Conservation (phyloP, 2,329 filamentous ascomycete species). For the Trichoderma lentiforme region DNA sequence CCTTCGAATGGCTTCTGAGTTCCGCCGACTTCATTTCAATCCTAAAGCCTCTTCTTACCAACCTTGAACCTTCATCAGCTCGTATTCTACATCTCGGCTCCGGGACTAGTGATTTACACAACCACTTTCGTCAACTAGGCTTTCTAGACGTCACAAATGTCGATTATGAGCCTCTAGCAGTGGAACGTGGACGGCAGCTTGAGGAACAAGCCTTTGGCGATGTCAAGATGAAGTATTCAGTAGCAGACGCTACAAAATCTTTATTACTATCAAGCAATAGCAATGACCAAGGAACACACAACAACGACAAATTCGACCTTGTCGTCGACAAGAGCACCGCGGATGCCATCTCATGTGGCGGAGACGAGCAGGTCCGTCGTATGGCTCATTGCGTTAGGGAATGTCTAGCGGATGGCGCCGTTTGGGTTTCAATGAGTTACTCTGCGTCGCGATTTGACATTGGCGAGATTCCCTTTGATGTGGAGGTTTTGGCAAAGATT, state of each 20-base stretch:
- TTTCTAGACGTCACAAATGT: slow-evolving; percentile 46
- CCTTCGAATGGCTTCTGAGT: slow-evolving; percentile 48
- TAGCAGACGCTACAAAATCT: slow-evolving; percentile 45
- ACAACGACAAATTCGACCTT: slow-evolving; percentile 35
- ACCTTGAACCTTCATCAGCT: slow-evolving; percentile 26
- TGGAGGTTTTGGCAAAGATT: slow-evolving; percentile 41
- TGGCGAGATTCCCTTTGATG: slow-evolving; percentile 38
- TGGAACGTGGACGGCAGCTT: slow-evolving; percentile 40
- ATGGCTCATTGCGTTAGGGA: slow-evolving; percentile 39
- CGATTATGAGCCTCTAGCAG: slow-evolving; percentile 49
- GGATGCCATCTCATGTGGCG: slow-evolving; percentile 48
- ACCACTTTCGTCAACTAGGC: slow-evolving; percentile 41
- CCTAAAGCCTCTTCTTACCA: slow-evolving; percentile 37
- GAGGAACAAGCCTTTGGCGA: slow-evolving; percentile 43
- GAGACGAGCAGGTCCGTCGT: slow-evolving; percentile 33
- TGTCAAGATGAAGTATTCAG: slow-evolving; percentile 41
- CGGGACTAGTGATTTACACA: slow-evolving; percentile 50
- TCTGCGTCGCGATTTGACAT: slow-evolving; percentile 41
- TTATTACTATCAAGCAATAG: slow-evolving; percentile 26
- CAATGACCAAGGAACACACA: background rate
- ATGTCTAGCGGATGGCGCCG: slow-evolving; percentile 35
- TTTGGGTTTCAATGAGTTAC: slow-evolving; percentile 50
- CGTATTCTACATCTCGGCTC: slow-evolving; percentile 46
- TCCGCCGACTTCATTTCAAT: slow-evolving; percentile 41
- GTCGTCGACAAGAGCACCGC: slow-evolving; percentile 49